phyloP scores from a whole-genome alignment of 2,329 filamentous ascomycete species.

The Penicillium griseofulvum region DNA sequence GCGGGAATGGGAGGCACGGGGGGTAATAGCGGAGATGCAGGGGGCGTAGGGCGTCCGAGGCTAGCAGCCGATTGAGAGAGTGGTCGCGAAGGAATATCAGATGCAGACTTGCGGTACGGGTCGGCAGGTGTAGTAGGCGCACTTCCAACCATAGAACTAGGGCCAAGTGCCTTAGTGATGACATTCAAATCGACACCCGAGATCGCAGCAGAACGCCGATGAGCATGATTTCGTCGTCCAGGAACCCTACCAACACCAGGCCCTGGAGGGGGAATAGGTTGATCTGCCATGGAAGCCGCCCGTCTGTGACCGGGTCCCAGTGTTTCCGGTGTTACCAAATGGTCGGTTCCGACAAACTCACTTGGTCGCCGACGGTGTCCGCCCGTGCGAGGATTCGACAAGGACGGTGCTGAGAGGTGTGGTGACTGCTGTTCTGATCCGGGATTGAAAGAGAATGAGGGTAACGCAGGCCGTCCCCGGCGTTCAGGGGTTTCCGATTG shows the following conservation, averaged over 20 bases:
- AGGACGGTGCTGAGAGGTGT: slow-evolving; percentile 54
- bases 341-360: slow-evolving; percentile 75
- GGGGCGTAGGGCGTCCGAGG: slow-evolving; percentile 31
- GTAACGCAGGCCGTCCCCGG: slow-evolving; percentile 36
- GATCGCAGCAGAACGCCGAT: slow-evolving; percentile 76
- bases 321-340: slow-evolving; percentile 55
- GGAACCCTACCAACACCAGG: slow-evolving; percentile 47
- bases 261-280: slow-evolving; percentile 33
- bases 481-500: slow-evolving; percentile 49
- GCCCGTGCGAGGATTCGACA: slow-evolving; percentile 52
- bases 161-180: slow-evolving; percentile 47
- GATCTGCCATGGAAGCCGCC: slow-evolving; percentile 20
- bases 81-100: slow-evolving; percentile 32
- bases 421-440: slow-evolving; percentile 27
- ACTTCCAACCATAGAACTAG: slow-evolving; percentile 55
- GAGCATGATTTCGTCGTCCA: slow-evolving; percentile 67
- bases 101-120: slow-evolving; percentile 24
- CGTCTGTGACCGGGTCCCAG: slow-evolving; percentile 53
- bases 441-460: slow-evolving; percentile 40
- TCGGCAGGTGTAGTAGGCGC: slow-evolving; percentile 54
- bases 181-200: slow-evolving; percentile 75
- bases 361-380: slow-evolving; percentile 76
- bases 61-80: slow-evolving; percentile 36
- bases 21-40: slow-evolving; percentile 32
- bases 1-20: slow-evolving; percentile 18